phyloP scores from a whole-genome alignment of 2,329 filamentous ascomycete genomes.

The Phaeosphaeriaceae sp. region DNA sequence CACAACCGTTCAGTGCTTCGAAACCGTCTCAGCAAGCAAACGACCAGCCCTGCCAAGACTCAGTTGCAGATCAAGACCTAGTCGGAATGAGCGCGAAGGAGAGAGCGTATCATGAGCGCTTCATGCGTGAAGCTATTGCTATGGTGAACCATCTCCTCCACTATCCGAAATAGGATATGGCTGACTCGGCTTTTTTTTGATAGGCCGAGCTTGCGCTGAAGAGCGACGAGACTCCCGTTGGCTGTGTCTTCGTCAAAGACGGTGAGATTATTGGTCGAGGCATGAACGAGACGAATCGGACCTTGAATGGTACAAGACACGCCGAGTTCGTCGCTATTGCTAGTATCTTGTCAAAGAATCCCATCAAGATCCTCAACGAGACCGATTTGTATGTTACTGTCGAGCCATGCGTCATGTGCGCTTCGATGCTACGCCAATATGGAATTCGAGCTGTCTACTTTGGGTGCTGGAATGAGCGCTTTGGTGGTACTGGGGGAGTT shows the following conservation, averaged over 20 bases:
- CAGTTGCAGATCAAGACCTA: conserved; percentile 30
- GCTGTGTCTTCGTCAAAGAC: conserved; percentile 87
- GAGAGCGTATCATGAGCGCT: conserved; percentile 62
- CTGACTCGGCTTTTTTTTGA: conserved; percentile 27
- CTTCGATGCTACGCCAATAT: conserved; percentile 87
- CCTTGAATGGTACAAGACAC: conserved; percentile 76
- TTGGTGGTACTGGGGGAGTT: conserved; percentile 94
- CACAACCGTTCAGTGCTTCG: conserved; percentile 12
- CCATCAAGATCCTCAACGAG: conserved; percentile 71
- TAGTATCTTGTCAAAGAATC: conserved; percentile 67
- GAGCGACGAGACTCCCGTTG: conserved; percentile 91
- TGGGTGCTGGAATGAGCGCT: conserved; percentile 94
- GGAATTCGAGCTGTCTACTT: conserved; percentile 90
- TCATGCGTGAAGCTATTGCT: conserved; percentile 84
- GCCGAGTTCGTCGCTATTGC: conserved; percentile 91
- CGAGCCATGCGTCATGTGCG: conserved; percentile 99
- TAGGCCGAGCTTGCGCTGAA: conserved; percentile 83
- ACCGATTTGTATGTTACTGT: conserved; percentile 94
- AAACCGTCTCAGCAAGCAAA: conserved; percentile 10
- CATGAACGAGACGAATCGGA: conserved; percentile 87
- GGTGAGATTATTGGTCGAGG: conserved; percentile 82
- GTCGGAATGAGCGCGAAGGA: conserved; percentile 45
- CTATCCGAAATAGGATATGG: not conserved
- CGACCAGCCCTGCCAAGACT: conserved; percentile 34
- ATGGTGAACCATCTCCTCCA: conserved; percentile 67